Evolutionary conservation across 2,329 filamentous ascomycete species (phyloP), one percentile per base, ranked within the genome.

Genomic region (Graphilbum ipis-grandicollis): DNA sequence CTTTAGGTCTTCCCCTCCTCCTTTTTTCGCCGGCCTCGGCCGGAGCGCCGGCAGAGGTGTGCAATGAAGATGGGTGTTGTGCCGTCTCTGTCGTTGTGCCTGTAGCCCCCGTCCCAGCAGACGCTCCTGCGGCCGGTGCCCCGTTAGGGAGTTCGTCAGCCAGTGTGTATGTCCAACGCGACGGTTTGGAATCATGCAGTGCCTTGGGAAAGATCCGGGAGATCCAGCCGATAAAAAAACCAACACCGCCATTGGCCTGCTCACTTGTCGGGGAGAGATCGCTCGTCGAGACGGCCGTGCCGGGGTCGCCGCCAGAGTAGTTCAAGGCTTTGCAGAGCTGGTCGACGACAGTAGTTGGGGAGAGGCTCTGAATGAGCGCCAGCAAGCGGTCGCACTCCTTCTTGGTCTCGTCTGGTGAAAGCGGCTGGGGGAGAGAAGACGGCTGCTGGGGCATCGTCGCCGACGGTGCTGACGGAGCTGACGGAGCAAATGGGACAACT

Each of bases 301-400:
- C 65, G 28, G 70, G 68, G 33, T 69, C 62, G 19, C 71, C 70
- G 8, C 73, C 72, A 51, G 76, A 77, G 45, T 71, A 75, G n/a
- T 66, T 63, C 37, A 77, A 49, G 2, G 68, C 72, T 45, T 66
- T 75, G 48, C 69, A 75, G 25, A 78, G 56, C 46, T 74, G 71
- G 41, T 76, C 70, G 17, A 75, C 71, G 1, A 77, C 67, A 3
- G 60, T 56, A 9, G 61, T 47, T 9, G 72, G 71, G 43, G 68
- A 61, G 10, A 76, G 53, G 31, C 60, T 66, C 34, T 66, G 62
- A 17, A 78, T 51, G 12, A 76, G 54, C 5, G 65, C 68, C 33
- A 77, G 54, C 2, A 77, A 55, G 22, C 73, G 64, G 41, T 68
- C 65, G 48, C 76, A 72, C 46, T 78, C 70, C 10, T 58, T 47